phyloP scores from a whole-genome alignment of 148 eudicot genomes.

The Chenopodium suecicum region DNA sequence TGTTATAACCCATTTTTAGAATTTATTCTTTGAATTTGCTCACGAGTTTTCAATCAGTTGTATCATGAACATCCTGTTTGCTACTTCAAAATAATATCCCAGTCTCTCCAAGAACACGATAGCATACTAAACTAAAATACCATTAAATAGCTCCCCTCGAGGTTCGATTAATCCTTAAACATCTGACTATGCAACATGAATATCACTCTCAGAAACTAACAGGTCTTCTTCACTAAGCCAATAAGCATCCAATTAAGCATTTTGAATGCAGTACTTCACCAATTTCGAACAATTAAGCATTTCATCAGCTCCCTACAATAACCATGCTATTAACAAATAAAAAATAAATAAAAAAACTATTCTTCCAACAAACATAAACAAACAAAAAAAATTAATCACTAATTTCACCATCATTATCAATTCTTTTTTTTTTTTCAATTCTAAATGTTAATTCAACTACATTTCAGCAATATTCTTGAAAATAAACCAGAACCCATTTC shows the following conservation, averaged over 20 bases:
- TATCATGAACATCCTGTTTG: not conserved
- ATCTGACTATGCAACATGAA: not conserved
- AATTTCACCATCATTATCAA: not conserved
- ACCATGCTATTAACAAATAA: not conserved
- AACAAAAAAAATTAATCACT: not conserved
- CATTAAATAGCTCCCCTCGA: not conserved
- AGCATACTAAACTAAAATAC: not conserved
- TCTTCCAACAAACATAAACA: not conserved
- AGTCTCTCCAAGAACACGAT: not conserved
- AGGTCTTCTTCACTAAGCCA: not conserved
- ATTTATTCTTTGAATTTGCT: not conserved
- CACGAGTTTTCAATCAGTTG: not conserved
- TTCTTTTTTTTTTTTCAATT: conserved; percentile 1
- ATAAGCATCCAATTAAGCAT: conserved; percentile 7
- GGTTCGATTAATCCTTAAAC: not conserved
- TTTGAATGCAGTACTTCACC: not conserved
- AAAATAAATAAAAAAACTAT: not conserved
- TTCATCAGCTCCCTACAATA: not conserved
- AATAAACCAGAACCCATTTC: not conserved
- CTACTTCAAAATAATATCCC: not conserved
- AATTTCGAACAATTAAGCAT: not conserved
- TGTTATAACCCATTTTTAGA: not conserved
- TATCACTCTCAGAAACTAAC: not conserved
- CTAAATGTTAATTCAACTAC: not conserved
- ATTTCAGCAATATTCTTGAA: not conserved